Conservation (phyloP, 1,284 basidiomycete species). For the Cutaneotrichosporon spelunceum region DNA sequence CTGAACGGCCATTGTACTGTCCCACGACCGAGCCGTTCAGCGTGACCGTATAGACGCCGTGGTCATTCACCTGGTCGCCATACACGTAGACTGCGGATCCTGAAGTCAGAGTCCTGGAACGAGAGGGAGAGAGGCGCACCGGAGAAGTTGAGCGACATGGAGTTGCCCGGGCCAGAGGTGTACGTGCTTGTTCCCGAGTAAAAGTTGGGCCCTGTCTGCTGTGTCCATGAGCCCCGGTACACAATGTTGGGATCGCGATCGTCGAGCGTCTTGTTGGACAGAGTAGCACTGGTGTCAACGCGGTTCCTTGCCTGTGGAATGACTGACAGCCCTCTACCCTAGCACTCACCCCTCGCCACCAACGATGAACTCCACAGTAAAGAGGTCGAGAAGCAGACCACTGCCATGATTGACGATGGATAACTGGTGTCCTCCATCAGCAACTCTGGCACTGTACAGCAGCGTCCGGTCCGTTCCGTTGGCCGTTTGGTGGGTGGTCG, state of each 20-base stretch:
- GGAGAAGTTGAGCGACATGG: slow-evolving; percentile 39
- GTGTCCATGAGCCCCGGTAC: slow-evolving; percentile 48
- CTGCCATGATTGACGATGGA: slow-evolving; percentile 36
- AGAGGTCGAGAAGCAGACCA: slow-evolving; percentile 40
- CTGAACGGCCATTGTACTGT: slow-evolving; percentile 42
- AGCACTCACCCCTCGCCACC: slow-evolving; percentile 39
- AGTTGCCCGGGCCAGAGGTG: slow-evolving; percentile 37
- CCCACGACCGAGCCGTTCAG: slow-evolving; percentile 39
- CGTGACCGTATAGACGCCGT: slow-evolving; percentile 47
- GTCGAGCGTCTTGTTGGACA: slow-evolving; percentile 47
- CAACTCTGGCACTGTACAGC: slow-evolving; percentile 30
- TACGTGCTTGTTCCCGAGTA: slow-evolving; percentile 42
- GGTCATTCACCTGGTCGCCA: slow-evolving; percentile 53
- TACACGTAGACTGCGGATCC: slow-evolving; percentile 51
- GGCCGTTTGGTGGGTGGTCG: slow-evolving; percentile 13
- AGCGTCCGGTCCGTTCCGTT: slow-evolving; percentile 32
- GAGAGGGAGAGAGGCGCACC: slow-evolving; percentile 23
- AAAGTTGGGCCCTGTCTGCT: slow-evolving; percentile 43
- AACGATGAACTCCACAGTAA: slow-evolving; percentile 35
- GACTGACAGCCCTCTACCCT: not conserved
- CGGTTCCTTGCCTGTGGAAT: not conserved
- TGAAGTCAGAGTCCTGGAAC: slow-evolving; percentile 9
- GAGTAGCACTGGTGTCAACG: slow-evolving; percentile 32
- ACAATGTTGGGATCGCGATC: slow-evolving; percentile 33
- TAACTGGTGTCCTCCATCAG: slow-evolving; percentile 30